phyloP scores from a whole-genome alignment of 2,329 filamentous ascomycete species.

The Arthrobotrys entomopaga region DNA sequence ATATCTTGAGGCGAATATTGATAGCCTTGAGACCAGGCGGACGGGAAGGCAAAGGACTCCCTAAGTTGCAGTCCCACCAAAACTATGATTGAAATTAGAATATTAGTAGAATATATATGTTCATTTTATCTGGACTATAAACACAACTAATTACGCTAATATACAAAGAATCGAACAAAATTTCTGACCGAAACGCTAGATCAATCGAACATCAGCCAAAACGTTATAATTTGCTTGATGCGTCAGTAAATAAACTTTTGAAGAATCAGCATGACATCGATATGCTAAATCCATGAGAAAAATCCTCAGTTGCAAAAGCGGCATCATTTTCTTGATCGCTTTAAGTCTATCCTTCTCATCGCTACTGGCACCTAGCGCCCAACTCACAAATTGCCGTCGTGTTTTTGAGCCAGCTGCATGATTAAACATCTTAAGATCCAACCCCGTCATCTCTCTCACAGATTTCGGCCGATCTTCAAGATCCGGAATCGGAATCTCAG shows the following conservation, averaged over 20 bases:
- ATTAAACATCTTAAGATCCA: background rate
- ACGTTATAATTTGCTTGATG: constrained; percentile 4
- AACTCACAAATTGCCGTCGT: background rate
- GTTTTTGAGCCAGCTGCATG: background rate
- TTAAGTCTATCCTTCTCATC: constrained; percentile 7
- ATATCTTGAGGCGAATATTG: too few species aligned
- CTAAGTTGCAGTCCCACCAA: too few species aligned
- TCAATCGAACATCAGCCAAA: constrained; percentile 6
- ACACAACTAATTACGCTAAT: too few species aligned
- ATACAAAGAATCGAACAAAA: too few species aligned
- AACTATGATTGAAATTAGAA: too few species aligned
- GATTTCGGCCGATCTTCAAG: constrained; percentile 1
- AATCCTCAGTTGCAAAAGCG: constrained; percentile 24
- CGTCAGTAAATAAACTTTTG: constrained; percentile 1
- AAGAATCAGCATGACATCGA: constrained; percentile 30
- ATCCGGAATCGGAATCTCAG: background rate
- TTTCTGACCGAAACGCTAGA: background rate
- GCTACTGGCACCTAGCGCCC: background rate
- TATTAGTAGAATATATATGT: too few species aligned
- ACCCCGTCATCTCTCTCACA: background rate
- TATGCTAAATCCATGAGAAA: constrained; percentile 39
- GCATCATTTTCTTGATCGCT: constrained; percentile 15
- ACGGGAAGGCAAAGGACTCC: too few species aligned
- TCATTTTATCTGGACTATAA: too few species aligned
- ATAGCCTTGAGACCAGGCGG: too few species aligned